A percentile compares a stretch with the other conserved stretches of the same genome.
phyloP scores from a whole-genome alignment of 129 eudicot species.

The Centaurea solstitialis region DNA sequence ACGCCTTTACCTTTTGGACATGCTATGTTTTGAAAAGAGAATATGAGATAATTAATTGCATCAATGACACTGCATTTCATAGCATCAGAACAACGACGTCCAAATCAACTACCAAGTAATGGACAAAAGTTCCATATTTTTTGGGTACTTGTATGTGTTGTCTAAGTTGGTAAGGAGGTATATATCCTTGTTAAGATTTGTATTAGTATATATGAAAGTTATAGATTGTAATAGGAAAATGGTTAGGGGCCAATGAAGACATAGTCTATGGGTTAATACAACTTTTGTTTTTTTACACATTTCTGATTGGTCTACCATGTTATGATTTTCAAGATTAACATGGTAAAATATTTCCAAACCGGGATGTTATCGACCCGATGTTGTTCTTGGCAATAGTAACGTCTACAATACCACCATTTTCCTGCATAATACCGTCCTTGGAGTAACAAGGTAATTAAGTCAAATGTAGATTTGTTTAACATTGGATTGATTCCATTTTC shows the following conservation, averaged over 20 bases:
- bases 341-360: too few relatives aligned
- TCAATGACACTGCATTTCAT: too few relatives aligned
- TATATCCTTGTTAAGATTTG: constrained; percentile 12
- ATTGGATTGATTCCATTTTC: too few relatives aligned
- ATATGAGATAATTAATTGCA: too few relatives aligned
- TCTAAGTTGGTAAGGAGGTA: constrained; percentile 15
- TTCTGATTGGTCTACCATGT: background rate
- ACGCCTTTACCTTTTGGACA: too few relatives aligned
- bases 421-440: constrained; percentile 65
- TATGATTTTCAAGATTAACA: too few relatives aligned
- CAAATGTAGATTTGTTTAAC: too few relatives aligned
- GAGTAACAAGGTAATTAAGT: constrained; percentile 29
- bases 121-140: constrained; percentile 14
- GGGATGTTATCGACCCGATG: constrained; percentile 60
- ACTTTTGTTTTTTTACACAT: background rate
- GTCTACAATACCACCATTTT: constrained; percentile 58
- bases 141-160: constrained; percentile 28
- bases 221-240: background rate
- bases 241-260: background rate
- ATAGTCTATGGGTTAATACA: constrained; percentile 6
- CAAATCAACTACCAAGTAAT: constrained; percentile 8
- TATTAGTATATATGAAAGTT: constrained; percentile 13
- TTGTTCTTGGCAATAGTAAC: constrained; percentile 58
- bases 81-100: too few relatives aligned
- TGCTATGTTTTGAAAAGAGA: too few relatives aligned